phyloP scores from a whole-genome alignment of 2,329 filamentous ascomycete species.

The Domatiomyces globalis region DNA sequence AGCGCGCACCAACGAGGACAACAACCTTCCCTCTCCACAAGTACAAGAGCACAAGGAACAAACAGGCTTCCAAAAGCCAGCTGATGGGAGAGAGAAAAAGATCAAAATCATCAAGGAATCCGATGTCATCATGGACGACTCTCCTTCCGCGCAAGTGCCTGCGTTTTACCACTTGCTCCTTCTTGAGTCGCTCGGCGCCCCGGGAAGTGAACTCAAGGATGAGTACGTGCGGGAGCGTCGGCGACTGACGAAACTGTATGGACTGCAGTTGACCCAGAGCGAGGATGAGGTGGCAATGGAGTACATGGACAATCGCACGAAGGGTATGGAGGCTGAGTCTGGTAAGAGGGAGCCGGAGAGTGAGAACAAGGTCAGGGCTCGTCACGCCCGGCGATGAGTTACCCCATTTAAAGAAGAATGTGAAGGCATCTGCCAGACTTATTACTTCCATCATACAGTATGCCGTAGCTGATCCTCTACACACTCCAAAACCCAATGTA shows the following conservation, averaged over 20 bases:
- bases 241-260: not conserved
- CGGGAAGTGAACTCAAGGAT: not conserved
- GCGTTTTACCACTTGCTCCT: not conserved
- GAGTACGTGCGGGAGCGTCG: not conserved
- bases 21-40: not conserved
- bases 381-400: no score
- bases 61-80: not conserved
- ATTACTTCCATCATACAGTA: no score
- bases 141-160: not conserved
- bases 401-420: no score
- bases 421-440: no score
- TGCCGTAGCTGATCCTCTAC: no score
- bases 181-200: not conserved
- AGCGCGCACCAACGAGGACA: not conserved
- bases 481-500: no score
- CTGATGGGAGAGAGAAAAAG: not conserved
- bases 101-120: not conserved
- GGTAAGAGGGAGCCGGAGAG: no score
- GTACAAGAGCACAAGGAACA: not conserved
- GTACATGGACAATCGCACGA: not conserved
- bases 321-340: not conserved
- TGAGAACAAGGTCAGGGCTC: no score
- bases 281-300: not conserved
- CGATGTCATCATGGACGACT: not conserved
- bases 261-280: not conserved